Conservation (phyloP, 495 filamentous ascomycete species). For the Penicillium mononematosum region DNA sequence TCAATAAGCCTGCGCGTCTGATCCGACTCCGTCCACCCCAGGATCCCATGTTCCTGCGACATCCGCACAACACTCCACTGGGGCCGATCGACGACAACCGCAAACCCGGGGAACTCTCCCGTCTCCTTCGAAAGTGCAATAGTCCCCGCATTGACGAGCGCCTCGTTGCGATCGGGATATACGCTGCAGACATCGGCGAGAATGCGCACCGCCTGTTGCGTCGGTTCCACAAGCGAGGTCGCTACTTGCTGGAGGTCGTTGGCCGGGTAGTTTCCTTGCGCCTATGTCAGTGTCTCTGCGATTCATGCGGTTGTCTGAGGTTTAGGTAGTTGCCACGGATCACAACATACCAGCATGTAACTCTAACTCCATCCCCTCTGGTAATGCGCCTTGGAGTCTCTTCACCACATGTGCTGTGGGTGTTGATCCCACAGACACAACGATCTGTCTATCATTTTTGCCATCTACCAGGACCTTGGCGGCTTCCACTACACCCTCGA, state of each 20-base stretch:
- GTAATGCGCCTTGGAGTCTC: constrained; percentile 21
- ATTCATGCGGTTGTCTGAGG: not conserved
- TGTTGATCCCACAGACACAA: constrained; percentile 37
- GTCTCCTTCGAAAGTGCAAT: constrained; percentile 27
- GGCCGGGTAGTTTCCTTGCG: constrained; percentile 24
- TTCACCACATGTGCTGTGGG: constrained; percentile 38
- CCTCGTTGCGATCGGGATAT: constrained; percentile 31
- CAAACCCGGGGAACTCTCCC: constrained; percentile 24
- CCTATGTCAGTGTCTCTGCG: not conserved
- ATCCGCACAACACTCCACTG: constrained; percentile 64
- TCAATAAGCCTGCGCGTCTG: constrained; percentile 5
- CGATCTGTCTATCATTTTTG: constrained; percentile 16
- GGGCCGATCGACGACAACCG: constrained; percentile 16
- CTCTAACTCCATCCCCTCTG: constrained; percentile 27
- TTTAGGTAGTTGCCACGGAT: not conserved
- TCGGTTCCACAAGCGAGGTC: constrained; percentile 17
- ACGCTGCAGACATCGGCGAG: constrained; percentile 28
- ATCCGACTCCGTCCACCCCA: constrained; percentile 30
- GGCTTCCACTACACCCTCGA: constrained; percentile 24
- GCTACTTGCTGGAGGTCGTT: constrained; percentile 32
- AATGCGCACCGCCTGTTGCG: constrained; percentile 26
- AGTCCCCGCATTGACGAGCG: constrained; percentile 27
- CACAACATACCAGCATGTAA: constrained; percentile 22
- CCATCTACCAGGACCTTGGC: constrained; percentile 13
- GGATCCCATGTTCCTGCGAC: constrained; percentile 66